Evolutionary conservation across 2,329 filamentous ascomycete genomes (phyloP).

Genomic region (Aspergillus felis): DNA sequence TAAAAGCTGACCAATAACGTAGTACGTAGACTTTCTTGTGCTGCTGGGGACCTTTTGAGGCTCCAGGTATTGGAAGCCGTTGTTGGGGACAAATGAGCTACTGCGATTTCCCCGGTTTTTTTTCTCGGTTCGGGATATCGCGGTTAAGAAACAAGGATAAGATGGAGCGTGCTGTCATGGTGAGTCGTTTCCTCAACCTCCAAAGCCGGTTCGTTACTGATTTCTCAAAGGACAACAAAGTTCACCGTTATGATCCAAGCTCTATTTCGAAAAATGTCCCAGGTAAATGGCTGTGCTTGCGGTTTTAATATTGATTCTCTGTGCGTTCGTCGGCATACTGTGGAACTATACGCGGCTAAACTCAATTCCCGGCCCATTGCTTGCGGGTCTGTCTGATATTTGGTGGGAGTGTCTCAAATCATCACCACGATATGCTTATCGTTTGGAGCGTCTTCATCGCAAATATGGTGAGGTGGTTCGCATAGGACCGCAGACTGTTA

Average conservation of each 20-base stretch:
- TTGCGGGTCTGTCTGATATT: conserved; percentile 6
- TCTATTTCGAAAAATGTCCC: background rate
- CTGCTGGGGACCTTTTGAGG: background rate
- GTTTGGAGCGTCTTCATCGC: conserved; percentile 10
- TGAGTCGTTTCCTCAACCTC: background rate
- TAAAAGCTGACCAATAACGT: background rate
- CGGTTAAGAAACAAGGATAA: conserved; percentile 2
- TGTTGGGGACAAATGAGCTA: background rate
- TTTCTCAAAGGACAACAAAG: background rate
- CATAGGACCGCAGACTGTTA: conserved; percentile 12
- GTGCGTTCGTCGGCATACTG: conserved; percentile 1
- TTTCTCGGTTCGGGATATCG: conserved; percentile 13
- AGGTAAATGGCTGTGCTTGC: conserved; percentile 11
- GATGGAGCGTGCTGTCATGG: background rate
- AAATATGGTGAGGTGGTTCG: conserved; percentile 15
- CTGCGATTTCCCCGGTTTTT: conserved; percentile 10
- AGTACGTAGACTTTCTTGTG: background rate
- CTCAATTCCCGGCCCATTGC: conserved; percentile 12
- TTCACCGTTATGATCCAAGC: too few species aligned
- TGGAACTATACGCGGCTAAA: conserved; percentile 13
- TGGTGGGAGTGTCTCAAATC: conserved; percentile 9
- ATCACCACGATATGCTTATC: conserved; percentile 2
- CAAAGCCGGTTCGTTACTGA: background rate
- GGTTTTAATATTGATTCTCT: conserved; percentile 4
- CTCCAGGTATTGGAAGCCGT: background rate